A percentile compares a stretch with the other conserved stretches of the same genome.
Conservation (phyloP, 495 filamentous ascomycete genomes). For the Annulohypoxylon moriforme region DNA sequence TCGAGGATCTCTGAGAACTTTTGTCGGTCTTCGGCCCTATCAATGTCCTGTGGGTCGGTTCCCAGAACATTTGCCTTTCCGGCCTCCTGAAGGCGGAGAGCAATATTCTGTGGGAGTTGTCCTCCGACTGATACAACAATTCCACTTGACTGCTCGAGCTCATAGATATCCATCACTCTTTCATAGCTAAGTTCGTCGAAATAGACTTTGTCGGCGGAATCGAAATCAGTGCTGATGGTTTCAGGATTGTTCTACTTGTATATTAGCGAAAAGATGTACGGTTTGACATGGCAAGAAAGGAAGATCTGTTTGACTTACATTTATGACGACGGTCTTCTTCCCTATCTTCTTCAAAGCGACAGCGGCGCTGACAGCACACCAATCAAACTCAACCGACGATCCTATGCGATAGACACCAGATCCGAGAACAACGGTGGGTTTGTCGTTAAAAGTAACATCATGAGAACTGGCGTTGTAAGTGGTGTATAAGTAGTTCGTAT, state of each 20-base stretch:
- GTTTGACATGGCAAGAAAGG: constrained; percentile 7
- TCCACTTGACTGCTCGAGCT: constrained; percentile 86
- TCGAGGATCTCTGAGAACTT: constrained; percentile 99
- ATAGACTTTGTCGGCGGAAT: constrained; percentile 93
- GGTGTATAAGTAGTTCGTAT: constrained; percentile 97
- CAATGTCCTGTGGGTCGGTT: constrained; percentile 92
- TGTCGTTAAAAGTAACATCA: constrained; percentile 95
- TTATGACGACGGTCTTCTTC: constrained; percentile 99
- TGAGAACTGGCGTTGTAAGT: constrained; percentile 98
- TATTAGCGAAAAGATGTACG: constrained; percentile 46
- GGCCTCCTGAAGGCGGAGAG: constrained; percentile 90
- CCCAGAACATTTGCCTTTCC: constrained; percentile 90
- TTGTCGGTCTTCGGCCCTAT: constrained; percentile 95
- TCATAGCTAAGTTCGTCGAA: constrained; percentile 98
- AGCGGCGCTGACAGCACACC: constrained; percentile 96
- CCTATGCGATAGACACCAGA: constrained; percentile 97
- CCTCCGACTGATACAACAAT: constrained; percentile 96
- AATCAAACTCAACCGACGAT: constrained; percentile 98
- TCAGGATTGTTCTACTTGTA: constrained; percentile 76
- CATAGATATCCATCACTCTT: constrained; percentile 98
- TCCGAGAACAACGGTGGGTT: constrained; percentile 88
- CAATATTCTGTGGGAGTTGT: constrained; percentile 97
- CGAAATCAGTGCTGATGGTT: constrained; percentile 89
- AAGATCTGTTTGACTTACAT: constrained; percentile 54
- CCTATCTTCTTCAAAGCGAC: constrained; percentile 86